Percentiles rank a stretch among this genome's conserved stretches.
phyloP scores from a whole-genome alignment of 371 early-diverging fungal species.

The Coemansia sp. region DNA sequence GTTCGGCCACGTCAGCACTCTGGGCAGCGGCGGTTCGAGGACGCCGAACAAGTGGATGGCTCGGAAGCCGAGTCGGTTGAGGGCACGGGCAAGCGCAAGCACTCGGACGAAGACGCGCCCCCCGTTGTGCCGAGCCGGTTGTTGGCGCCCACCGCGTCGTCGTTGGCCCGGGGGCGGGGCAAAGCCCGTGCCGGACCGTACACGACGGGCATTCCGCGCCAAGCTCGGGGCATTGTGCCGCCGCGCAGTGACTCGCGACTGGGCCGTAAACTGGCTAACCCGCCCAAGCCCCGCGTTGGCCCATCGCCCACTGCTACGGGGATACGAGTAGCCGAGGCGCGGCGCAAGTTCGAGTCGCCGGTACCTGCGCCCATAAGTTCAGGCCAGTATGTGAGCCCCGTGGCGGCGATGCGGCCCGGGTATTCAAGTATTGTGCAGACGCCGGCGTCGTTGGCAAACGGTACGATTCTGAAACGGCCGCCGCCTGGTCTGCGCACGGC shows the following conservation, averaged over 20 bases:
- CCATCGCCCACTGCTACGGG: slow-evolving; percentile 12
- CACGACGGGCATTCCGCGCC: slow-evolving; percentile 20
- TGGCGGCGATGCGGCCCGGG: slow-evolving; percentile 45
- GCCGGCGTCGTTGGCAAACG: slow-evolving; percentile 7
- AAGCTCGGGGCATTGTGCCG: slow-evolving; percentile 9
- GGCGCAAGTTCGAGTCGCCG: slow-evolving; percentile 38
- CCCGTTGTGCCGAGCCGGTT: slow-evolving; percentile 4
- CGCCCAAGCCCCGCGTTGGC: slow-evolving; percentile 23
- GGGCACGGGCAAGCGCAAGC: slow-evolving; percentile 40
- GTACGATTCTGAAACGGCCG: slow-evolving; percentile 4
- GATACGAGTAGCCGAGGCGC: slow-evolving; percentile 39
- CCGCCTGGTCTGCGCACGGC: neutral
- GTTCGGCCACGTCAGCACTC: neutral
- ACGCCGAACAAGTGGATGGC: slow-evolving; percentile 17
- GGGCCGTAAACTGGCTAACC: slow-evolving; percentile 10
- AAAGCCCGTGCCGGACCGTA: slow-evolving; percentile 4
- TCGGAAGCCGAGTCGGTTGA: neutral
- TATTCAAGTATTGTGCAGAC: slow-evolving; percentile 26
- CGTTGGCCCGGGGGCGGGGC: slow-evolving; percentile 18
- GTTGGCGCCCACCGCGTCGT: slow-evolving; percentile 14
- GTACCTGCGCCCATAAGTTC: neutral
- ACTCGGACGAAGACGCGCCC: slow-evolving; percentile 28
- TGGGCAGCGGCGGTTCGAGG: slow-evolving; percentile 11
- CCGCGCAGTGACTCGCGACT: slow-evolving; percentile 25
- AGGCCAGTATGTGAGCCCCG: slow-evolving; percentile 23